Evolutionary conservation across 768 basidiomycete species (phyloP).

Genomic region (Cubamyces sp.): DNA sequence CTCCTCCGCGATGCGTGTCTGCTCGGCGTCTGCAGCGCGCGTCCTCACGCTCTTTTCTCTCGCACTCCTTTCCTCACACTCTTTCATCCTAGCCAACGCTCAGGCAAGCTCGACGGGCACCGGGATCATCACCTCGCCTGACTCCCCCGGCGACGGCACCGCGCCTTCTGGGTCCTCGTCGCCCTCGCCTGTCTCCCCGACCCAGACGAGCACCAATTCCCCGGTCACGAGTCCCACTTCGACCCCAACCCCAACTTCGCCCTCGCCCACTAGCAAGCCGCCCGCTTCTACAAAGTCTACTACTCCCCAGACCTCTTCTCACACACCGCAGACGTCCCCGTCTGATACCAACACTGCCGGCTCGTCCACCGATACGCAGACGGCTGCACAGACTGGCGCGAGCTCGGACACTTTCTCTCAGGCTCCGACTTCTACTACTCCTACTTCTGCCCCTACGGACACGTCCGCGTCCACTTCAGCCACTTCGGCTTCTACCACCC

Average conservation of each 20-base stretch:
- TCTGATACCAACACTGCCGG: background rate
- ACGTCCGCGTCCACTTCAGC: conserved; percentile 18
- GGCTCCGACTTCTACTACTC: conserved; percentile 19
- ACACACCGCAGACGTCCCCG: conserved; percentile 2
- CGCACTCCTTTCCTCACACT: conserved; percentile 36
- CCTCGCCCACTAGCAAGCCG: background rate
- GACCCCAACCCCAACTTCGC: conserved; percentile 4
- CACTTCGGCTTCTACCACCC: conserved; percentile 8
- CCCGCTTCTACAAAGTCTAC: background rate
- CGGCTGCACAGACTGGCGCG: conserved; percentile 7
- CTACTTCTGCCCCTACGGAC: conserved; percentile 21
- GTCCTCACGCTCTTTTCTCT: conserved; percentile 37
- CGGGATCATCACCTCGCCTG: background rate
- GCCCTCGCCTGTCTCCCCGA: background rate
- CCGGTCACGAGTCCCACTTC: background rate
- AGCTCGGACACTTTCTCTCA: conserved; percentile 11
- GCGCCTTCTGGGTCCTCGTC: background rate
- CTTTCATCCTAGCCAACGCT: conserved; percentile 31
- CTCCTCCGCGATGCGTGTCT: conserved; percentile 32
- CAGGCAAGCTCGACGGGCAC: background rate
- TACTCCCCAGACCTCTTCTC: background rate
- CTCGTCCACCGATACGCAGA: background rate
- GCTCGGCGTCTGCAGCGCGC: conserved; percentile 34
- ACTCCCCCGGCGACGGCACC: background rate
- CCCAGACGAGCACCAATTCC: background rate